Conservation (phyloP, 106 monocot species). For the Dioscorea alata region DNA sequence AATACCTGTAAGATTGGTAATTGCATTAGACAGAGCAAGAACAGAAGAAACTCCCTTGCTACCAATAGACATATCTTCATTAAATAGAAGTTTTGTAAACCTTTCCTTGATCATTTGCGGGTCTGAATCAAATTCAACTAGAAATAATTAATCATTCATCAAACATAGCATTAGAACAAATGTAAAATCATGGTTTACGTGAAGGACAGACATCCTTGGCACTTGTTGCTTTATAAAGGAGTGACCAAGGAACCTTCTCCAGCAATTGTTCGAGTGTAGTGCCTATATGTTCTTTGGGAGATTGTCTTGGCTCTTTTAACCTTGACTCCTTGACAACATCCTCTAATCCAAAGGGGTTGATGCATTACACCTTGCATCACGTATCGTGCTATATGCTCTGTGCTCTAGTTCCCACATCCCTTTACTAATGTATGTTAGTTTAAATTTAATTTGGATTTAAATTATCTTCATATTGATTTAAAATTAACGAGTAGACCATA, state of each 20-base stretch:
- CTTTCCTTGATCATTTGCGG: conserved; percentile 24
- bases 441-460: no score
- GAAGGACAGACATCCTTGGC: background rate
- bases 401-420: background rate
- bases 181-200: no score
- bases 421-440: no score
- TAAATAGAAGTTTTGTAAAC: conserved; percentile 19
- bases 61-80: conserved; percentile 31
- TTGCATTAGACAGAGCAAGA: conserved; percentile 32
- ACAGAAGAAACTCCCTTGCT: conserved; percentile 34
- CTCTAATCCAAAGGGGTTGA: background rate
- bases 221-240: background rate
- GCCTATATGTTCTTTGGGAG: background rate
- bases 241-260: conserved; percentile 1
- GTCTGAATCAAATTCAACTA: conserved; percentile 5
- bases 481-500: no score
- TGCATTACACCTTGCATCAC: background rate
- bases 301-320: background rate
- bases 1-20: conserved; percentile 29
- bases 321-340: conserved; percentile 7
- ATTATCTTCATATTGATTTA: no score
- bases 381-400: conserved; percentile 4
- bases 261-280: background rate
- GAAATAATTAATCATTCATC: background rate
- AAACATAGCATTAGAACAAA: no score